phyloP scores from a whole-genome alignment of 768 basidiomycete species.

The Boletales sp. region DNA sequence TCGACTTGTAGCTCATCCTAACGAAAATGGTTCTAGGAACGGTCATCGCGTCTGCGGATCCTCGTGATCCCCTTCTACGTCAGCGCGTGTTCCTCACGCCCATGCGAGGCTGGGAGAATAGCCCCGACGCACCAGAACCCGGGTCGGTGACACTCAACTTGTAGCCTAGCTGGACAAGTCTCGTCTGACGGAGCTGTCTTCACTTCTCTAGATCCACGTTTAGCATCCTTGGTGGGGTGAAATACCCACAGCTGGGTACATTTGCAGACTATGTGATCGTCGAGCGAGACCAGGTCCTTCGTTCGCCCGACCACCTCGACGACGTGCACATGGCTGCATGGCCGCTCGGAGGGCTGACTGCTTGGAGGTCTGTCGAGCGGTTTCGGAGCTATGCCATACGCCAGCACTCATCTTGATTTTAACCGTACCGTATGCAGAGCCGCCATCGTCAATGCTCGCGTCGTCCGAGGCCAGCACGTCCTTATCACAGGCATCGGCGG shows the following conservation, averaged over 20 bases:
- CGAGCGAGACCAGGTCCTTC: slow-evolving; percentile 63
- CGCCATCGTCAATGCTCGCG: slow-evolving; percentile 58
- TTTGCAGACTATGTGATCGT: slow-evolving; percentile 76
- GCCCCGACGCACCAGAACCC: slow-evolving; percentile 63
- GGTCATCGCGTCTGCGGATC: slow-evolving; percentile 55
- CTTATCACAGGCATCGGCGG: slow-evolving; percentile 83
- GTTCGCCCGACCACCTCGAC: slow-evolving; percentile 61
- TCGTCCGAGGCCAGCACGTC: slow-evolving; percentile 62
- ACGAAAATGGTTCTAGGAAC: slow-evolving; percentile 40
- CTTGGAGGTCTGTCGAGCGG: slow-evolving; percentile 60
- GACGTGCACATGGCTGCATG: slow-evolving; percentile 71
- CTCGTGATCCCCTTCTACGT: slow-evolving; percentile 52
- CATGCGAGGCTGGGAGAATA: slow-evolving; percentile 69
- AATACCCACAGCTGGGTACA: slow-evolving; percentile 56
- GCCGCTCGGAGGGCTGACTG: slow-evolving; percentile 75
- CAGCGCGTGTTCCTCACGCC: slow-evolving; percentile 75
- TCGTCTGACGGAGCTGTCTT: background rate
- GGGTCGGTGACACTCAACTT: slow-evolving; percentile 36
- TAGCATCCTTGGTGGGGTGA: slow-evolving; percentile 61
- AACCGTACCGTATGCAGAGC: slow-evolving; percentile 42
- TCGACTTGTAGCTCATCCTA: background rate
- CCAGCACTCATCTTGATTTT: background rate
- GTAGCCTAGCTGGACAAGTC: background rate
- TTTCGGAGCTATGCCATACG: background rate
- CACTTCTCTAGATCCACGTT: slow-evolving; percentile 39